Evolutionary conservation across 257 asterid genomes (phyloP), one percentile per base, ranked within the genome.

Genomic region (Fraxinus quadrangulata): DNA sequence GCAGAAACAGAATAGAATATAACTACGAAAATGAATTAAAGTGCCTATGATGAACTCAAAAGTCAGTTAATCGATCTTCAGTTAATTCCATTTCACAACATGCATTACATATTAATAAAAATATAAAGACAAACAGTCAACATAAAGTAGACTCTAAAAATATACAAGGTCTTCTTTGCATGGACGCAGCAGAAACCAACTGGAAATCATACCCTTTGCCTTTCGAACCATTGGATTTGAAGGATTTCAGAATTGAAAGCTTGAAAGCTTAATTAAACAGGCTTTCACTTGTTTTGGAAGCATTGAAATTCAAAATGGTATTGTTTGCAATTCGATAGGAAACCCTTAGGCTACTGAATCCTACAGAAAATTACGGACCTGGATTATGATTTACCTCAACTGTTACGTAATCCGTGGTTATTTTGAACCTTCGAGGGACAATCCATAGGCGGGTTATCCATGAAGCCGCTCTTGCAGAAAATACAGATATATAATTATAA

Each of bases 21-120:
- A 98, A 98, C 98, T 95, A 94, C 66, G 98, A 98, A 77, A 49
- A 68, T 28, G 37, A 67, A 68, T 31, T 21, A 1, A 67, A 40
- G 61, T 16, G 61, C 67, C 47, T 31, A 61, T 33, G 39, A 79
- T 17, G 17, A 12, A 66, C 19, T 42, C 49, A 70, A 76, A 70
- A 23, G 5, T 73, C 21, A 72, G 73, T 49, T 33, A 67, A 68
- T 3, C 42, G 45, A 74, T 37, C 34, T 69, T 81, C 71, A 24
- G 19, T 76, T 33, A 30, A 74, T 65, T 54, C 70, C 77, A 73
- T 39, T 31, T 67, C 75, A 77, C 39, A 4, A 19, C 78, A 30
- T 26, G 70, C 30, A 21, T 30, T 67, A 63, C 39, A 80, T 81
- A 30, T 42, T 66, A 73, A 49, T 45, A 63, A 70, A 69, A 65